phyloP scores from a whole-genome alignment of 768 basidiomycete genomes.

The Suillus weaverae region DNA sequence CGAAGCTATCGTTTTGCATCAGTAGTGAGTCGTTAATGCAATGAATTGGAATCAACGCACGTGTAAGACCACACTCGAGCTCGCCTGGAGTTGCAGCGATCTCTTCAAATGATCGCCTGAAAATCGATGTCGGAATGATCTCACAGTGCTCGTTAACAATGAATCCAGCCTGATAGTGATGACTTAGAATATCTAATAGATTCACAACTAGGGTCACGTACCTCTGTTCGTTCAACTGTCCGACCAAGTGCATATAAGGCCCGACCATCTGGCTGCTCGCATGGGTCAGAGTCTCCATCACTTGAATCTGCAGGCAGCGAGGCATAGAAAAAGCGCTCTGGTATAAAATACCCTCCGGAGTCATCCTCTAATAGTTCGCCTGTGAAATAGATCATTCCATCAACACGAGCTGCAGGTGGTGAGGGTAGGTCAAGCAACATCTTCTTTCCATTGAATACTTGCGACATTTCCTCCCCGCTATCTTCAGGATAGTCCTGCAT shows the following conservation, averaged over 20 bases:
- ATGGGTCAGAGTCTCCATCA: background rate
- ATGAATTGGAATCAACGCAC: background rate
- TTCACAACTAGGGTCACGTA: background rate
- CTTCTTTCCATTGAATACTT: constrained; percentile 29
- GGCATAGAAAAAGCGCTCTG: constrained; percentile 16
- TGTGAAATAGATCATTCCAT: constrained; percentile 21
- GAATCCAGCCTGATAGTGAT: constrained; percentile 13
- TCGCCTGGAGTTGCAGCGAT: constrained; percentile 7
- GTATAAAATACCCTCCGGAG: constrained; percentile 15
- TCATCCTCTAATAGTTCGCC: constrained; percentile 19
- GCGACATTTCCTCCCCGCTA: constrained; percentile 10
- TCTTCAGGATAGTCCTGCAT: constrained; percentile 24
- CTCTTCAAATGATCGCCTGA: constrained; percentile 12
- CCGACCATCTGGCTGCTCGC: background rate
- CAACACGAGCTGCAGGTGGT: constrained; percentile 24
- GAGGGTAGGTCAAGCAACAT: constrained; percentile 31
- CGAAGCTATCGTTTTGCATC: background rate
- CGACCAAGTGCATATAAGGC: constrained; percentile 11
- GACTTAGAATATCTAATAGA: background rate
- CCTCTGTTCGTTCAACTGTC: constrained; percentile 7
- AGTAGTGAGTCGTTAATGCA: background rate
- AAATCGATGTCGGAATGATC: background rate
- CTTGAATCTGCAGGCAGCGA: background rate
- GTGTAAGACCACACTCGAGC: background rate
- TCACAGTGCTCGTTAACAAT: constrained; percentile 9